These are phyloP conservation scores for Daldinia caldariorum DNA, from an alignment of 495 filamentous ascomycete species.

Conservation along the genomic window DNA sequence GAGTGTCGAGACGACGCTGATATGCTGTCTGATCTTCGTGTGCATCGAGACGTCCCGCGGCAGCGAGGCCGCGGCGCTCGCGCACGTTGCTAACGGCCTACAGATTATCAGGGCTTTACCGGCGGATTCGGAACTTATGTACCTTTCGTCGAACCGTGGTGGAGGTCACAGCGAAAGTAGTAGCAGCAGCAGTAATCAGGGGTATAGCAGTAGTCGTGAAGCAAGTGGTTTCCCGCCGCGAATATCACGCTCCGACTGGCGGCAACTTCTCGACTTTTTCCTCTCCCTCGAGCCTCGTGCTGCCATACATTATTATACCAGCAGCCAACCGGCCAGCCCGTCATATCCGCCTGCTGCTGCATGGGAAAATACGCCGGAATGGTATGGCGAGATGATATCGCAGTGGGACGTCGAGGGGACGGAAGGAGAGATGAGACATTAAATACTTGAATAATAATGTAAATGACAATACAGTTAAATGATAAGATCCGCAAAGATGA, in stretches of 20 bases:
- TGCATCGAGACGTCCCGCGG: conserved; percentile 52
- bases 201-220: not conserved
- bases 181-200: conserved; percentile 20
- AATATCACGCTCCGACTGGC: conserved; percentile 44
- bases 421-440: conserved; percentile 10
- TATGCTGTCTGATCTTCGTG: conserved; percentile 54
- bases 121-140: conserved; percentile 24
- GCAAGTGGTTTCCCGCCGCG: conserved; percentile 5
- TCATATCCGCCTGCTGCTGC: not conserved
- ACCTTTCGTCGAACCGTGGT: not conserved
- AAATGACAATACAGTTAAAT: conserved; percentile 9
- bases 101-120: conserved; percentile 51
- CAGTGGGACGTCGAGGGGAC: conserved; percentile 20
- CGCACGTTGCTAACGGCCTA: conserved; percentile 53
- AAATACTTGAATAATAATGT: not conserved
- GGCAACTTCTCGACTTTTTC: conserved; percentile 51
- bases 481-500: not conserved
- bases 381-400: conserved; percentile 21
- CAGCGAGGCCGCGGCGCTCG: conserved; percentile 47
- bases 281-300: conserved; percentile 45
- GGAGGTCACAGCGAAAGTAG: not conserved
- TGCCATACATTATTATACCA: conserved; percentile 24
- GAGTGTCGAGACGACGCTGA: conserved; percentile 49
- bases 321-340: conserved; percentile 16
- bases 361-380: conserved; percentile 20